Base-by-base conservation (phyloP, 1,284 basidiomycete genomes). In the Ceratobasidium sp. region DNA sequence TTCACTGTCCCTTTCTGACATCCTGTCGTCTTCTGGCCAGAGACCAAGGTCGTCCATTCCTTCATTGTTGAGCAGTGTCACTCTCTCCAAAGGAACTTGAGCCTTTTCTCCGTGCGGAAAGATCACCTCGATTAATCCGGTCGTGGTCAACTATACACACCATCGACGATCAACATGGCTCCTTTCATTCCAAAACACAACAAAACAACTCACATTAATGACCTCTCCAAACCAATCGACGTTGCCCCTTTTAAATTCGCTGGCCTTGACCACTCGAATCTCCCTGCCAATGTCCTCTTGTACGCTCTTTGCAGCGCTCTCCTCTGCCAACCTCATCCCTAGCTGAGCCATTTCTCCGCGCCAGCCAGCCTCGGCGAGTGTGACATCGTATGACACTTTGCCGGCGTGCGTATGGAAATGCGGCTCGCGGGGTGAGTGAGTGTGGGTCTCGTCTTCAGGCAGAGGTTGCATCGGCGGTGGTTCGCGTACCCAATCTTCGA, bases 211-310 rank as follows among this genome's bases (percentile, higher is more conserved):
- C 81, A 92, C 92, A 77, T 86, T 84, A 6, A 85, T 85, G n/a
- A 93, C 91, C 81, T 93, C 91, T 12, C 92, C 92, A 70, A 92
- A 86, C 92, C 92, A 93, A 60, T 83, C 80, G 26, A 91, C 77
- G 1, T 62, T 62, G 21, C 39, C 57, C 14, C 84, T 78, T 73
- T 89, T 82, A 73, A 78, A 26, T 75, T 82, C n/a, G 80, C 80
- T 3, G 48, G 80, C 76, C 43, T 83, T 75, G 75, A 82, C 36
- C 74, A 78, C 46, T 48, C 59, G 55, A 16, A 55, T 34, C 39
- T 72, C 57, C 34, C 48, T 43, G 30, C 71, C 73, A 28, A 48
- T 53, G 41, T 41, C 46, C 48, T 70, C 74, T 9, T 62, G 60
- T 39, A 70, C 70, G 9, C 57, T 28, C 46, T 73, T 52, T 4